A percentile compares a stretch with the other conserved stretches of the same genome.
Conservation (phyloP, 768 basidiomycete species). For the Macrocybe gigantea region DNA sequence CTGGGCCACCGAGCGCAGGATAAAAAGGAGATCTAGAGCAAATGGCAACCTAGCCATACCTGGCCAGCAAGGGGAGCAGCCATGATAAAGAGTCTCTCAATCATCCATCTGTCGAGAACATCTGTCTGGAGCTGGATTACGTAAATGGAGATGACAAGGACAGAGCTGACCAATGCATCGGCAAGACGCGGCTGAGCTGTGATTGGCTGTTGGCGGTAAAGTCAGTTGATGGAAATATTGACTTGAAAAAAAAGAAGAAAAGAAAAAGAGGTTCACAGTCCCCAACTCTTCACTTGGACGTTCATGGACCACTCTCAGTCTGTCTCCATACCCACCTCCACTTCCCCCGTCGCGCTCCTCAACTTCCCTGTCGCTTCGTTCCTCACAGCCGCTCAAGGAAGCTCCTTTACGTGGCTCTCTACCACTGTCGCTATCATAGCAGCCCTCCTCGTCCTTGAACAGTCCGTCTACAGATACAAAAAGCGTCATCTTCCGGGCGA, state of each 20-base stretch:
- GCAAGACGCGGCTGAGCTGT: too few relatives aligned
- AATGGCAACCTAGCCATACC: not conserved
- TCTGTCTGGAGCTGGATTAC: too few relatives aligned
- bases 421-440: conserved; percentile 66
- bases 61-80: too few relatives aligned
- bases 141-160: too few relatives aligned
- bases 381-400: conserved; percentile 26
- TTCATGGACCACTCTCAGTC: conserved; percentile 30
- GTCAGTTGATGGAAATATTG: conserved; percentile 1
- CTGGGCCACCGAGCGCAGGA: conserved; percentile 7
- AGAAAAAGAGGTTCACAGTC: not conserved
- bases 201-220: too few relatives aligned
- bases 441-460: conserved; percentile 80
- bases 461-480: conserved; percentile 83
- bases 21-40: conserved; percentile 1
- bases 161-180: too few relatives aligned
- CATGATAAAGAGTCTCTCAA: too few relatives aligned
- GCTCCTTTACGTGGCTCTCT: conserved; percentile 50
- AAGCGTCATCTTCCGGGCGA: conserved; percentile 85
- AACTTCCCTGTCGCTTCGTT: conserved; percentile 44
- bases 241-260: not conserved
- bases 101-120: too few relatives aligned
- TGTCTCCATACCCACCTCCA: conserved; percentile 39
- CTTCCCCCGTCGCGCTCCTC: conserved; percentile 31
- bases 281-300: conserved; percentile 27